Percentiles rank a stretch among this genome's conserved stretches.
Conservation (phyloP, 768 basidiomycete species). For the Hysterangium stoloniferum region DNA sequence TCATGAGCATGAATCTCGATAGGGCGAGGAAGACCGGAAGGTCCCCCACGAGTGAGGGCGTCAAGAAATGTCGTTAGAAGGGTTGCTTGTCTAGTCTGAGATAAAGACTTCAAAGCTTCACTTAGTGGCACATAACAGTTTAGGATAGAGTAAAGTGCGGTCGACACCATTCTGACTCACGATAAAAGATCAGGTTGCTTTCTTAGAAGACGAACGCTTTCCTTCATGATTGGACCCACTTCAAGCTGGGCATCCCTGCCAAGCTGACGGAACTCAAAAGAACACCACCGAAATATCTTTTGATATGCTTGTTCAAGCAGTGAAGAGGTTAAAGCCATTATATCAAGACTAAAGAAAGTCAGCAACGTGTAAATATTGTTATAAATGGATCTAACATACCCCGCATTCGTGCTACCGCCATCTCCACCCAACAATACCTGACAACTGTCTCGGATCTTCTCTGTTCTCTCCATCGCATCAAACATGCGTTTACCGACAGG, state of each 20-base stretch:
- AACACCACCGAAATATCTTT: conserved; percentile 80
- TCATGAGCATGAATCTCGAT: conserved; percentile 99
- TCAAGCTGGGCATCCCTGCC: conserved; percentile 70
- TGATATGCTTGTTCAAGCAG: conserved; percentile 86
- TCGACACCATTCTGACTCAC: conserved; percentile 31
- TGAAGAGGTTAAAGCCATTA: conserved; percentile 74
- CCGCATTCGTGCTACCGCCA: conserved; percentile 68
- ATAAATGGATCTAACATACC: conserved; percentile 32
- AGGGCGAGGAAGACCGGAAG: conserved; percentile 77
- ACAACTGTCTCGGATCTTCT: conserved; percentile 77
- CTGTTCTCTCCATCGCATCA: conserved; percentile 78
- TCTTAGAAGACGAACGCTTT: conserved; percentile 67
- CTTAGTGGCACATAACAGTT: conserved; percentile 30
- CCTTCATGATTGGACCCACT: conserved; percentile 53
- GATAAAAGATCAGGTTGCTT: conserved; percentile 70
- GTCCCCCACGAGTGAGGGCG: conserved; percentile 84
- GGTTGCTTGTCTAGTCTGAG: conserved; percentile 74
- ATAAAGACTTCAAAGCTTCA: conserved; percentile 70
- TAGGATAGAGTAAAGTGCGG: not conserved
- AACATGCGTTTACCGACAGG: conserved; percentile 72
- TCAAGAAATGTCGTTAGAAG: conserved; percentile 77
- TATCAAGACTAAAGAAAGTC: conserved; percentile 56
- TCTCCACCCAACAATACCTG: conserved; percentile 81
- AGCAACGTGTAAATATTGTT: too few relatives aligned
- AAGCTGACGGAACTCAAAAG: conserved; percentile 76